Base-by-base conservation (phyloP, 2,329 filamentous ascomycete genomes). In the Cytospora paraplurivora region DNA sequence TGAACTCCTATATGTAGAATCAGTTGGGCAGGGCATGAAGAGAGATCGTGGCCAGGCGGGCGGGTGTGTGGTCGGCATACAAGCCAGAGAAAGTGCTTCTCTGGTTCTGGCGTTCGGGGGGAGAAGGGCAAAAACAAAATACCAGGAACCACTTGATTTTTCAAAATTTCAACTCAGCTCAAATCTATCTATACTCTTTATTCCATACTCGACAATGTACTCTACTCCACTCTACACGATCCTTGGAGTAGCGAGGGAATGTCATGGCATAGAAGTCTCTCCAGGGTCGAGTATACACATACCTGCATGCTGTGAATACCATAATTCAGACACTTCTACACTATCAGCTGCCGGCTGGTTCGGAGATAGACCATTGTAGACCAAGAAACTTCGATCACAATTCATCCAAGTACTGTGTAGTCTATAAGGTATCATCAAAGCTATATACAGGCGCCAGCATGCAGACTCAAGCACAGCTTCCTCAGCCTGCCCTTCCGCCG, bases 401-500 rank as follows among this genome's bases (percentile, higher is more conserved):
- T 59, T 59, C 66, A 68, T 68, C 62, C 66, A 67, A 27, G 63
- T 57, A 56, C 52, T 17, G 41, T 59, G 21, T 65, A 64, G 61
- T 68, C 67, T 69, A 69, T 62, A 58, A 68, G 66, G 67, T 69
- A 69, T 69, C 65, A 63, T 67, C 59, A 62, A 65, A 66, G 62
- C 64, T 67, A 66, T 65, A 66, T 66, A 67, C 63, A 63, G 51
- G 49, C 41, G 38, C 59, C 55, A 38, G 51, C 51, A 61, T 55
- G 59, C 59, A 55, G 21, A 44, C 44, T 49, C 58, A 53, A 60
- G 44, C 38, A 37, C 32, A 55, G n/a, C 50, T 17, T 53, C 32
- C 53, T 19, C 53, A 50, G 17, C 17, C 59, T 58, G 17, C 32
- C 13, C 12, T 15, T 55, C 6, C 11, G 4, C 34, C 17, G 27